Evolutionary conservation across 768 basidiomycete species (phyloP).

Genomic region (Leccinum uliginosum): DNA sequence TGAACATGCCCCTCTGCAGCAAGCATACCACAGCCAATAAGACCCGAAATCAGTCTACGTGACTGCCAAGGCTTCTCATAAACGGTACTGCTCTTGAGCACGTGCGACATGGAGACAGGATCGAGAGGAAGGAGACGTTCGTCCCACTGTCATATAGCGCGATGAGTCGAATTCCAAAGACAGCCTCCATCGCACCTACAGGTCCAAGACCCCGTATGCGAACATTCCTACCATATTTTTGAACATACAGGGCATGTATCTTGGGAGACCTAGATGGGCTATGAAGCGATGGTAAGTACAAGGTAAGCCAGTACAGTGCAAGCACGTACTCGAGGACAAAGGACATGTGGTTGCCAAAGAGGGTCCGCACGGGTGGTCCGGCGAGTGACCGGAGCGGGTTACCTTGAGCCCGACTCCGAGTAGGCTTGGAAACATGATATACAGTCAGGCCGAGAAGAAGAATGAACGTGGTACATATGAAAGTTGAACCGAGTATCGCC

Average conservation of each 20-base stretch:
- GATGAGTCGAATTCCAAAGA: slow-evolving; percentile 9
- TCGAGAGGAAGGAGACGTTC: slow-evolving; percentile 79
- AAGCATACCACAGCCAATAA: slow-evolving; percentile 83
- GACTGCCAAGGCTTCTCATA: slow-evolving; percentile 87
- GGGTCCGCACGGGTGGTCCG: slow-evolving; percentile 51
- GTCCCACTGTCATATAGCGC: slow-evolving; percentile 52
- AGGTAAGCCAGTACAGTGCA: neutral
- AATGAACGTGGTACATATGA: slow-evolving; percentile 7
- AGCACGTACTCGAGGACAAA: slow-evolving; percentile 54
- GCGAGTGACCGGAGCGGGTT: slow-evolving; percentile 52
- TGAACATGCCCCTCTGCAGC: slow-evolving; percentile 75
- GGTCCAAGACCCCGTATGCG: slow-evolving; percentile 65
- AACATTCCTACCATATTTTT: slow-evolving; percentile 64
- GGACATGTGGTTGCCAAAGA: slow-evolving; percentile 52
- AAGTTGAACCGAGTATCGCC: slow-evolving; percentile 1
- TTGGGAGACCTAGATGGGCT: slow-evolving; percentile 52
- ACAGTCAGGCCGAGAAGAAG: slow-evolving; percentile 19
- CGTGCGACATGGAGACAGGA: slow-evolving; percentile 66
- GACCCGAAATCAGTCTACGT: slow-evolving; percentile 62
- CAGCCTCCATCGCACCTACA: slow-evolving; percentile 40
- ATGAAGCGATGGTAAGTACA: neutral
- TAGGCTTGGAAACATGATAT: slow-evolving; percentile 24
- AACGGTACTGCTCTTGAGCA: slow-evolving; percentile 64
- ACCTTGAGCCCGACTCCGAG: slow-evolving; percentile 12
- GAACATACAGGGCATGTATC: slow-evolving; percentile 49